Evolutionary conservation across 2,329 filamentous ascomycete genomes (phyloP), one percentile per base, ranked within the genome.

Genomic region (Penicillium olsonii): DNA sequence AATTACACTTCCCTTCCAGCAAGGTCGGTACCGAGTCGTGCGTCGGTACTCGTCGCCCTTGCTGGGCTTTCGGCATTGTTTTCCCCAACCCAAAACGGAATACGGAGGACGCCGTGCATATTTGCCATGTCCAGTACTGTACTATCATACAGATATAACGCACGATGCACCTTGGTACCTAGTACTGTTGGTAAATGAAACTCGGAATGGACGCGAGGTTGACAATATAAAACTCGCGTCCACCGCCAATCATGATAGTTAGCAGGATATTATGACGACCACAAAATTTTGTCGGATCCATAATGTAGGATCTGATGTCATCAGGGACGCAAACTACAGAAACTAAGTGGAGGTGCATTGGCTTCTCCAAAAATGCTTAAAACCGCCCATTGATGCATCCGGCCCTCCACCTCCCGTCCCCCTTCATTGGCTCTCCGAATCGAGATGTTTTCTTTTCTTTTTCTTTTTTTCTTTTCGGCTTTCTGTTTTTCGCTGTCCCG

Each of bases 301-400:
- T 26, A 3, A n/a, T 31, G 29, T 31, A 31, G 22, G 17, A 35
- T 9, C 37, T 62, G 59, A 62, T 60, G 54, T 62, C 60, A 60
- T 59, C 51, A 53, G 59, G 56, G 58, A 59, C 55, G 50, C 53
- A 52, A 48, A 42, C 52, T 48, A 45, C 45, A 19, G 33, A 27
- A 3, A 42, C 18, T 2, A 35, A 35, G 33, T 35, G 33, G 33
- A 35, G 33, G 9, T 3, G 6, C 15, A 17, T 4, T 17, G 17
- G 17, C 3, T 17, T 15, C 5, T 34, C 47, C 45, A 54, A 51
- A 53, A 62, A 68, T 67, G 65, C 64, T 67, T 68, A 66, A 61
- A 57, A 50, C 45, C 52, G 48, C 63, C 52, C 17, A 61, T 64
- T 63, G 64, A 67, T 64, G 65, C 63, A 63, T 65, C 38, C 64